Evolutionary conservation across 768 basidiomycete species (phyloP).

Genomic region (Lyophyllum shimeji): DNA sequence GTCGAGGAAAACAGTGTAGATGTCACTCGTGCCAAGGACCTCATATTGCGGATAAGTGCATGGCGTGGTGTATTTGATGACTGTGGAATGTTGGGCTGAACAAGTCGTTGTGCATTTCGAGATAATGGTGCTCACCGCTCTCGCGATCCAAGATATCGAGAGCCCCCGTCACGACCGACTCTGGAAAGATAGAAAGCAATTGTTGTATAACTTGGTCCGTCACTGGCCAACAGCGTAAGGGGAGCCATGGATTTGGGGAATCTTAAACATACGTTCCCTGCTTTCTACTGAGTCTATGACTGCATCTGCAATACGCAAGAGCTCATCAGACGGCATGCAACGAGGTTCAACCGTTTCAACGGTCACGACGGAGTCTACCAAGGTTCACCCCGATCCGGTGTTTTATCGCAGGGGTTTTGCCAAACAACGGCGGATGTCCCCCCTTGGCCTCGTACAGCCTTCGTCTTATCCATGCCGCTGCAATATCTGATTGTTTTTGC

Average conservation of each 20-base stretch:
- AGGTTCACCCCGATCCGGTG: background rate
- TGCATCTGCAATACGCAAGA: slow-evolving; percentile 22
- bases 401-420: slow-evolving; percentile 4
- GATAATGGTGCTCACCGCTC: slow-evolving; percentile 46
- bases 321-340: slow-evolving; percentile 23
- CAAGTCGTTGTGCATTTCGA: background rate
- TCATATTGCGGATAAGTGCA: slow-evolving; percentile 64
- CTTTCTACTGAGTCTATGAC: slow-evolving; percentile 31
- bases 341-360: too few relatives aligned
- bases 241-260: background rate
- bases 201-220: slow-evolving; percentile 55
- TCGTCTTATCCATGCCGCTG: slow-evolving; percentile 4
- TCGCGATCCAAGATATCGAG: slow-evolving; percentile 75
- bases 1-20: slow-evolving; percentile 57
- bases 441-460: slow-evolving; percentile 4
- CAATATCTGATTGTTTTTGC: slow-evolving; percentile 71
- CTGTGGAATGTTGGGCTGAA: slow-evolving; percentile 33
- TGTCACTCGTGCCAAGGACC: slow-evolving; percentile 65
- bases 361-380: too few relatives aligned
- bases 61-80: slow-evolving; percentile 57
- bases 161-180: slow-evolving; percentile 64
- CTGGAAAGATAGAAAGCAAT: slow-evolving; percentile 60
- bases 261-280: slow-evolving; percentile 27
- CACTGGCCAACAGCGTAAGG: slow-evolving; percentile 23
- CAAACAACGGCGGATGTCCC: slow-evolving; percentile 2